Base-by-base conservation (phyloP, 148 eudicot genomes). In the Tetragonia tetragonoides region DNA sequence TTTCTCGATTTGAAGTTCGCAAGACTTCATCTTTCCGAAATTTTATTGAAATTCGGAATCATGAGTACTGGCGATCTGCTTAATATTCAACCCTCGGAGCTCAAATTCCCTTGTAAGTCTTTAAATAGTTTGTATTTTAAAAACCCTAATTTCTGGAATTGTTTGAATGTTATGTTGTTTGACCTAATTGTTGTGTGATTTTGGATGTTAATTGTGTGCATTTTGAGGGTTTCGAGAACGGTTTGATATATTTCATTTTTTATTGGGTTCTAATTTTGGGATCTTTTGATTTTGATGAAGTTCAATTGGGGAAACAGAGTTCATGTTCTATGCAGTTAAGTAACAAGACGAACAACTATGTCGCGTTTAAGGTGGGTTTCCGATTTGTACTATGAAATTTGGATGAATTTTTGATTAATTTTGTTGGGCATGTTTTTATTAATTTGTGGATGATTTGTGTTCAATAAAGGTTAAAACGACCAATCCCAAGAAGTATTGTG, bases 401-500 rank as follows among this genome's bases (percentile, higher is more conserved):
- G 47, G 16, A 41, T 68, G 14, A 16, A n/a, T 65, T 78, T 82
- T 41, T 49, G 74, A 74, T 75, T 70, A 15, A n/a, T 70, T 64
- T 38, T 28, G 8, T 70, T 21, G 38, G 24, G 18, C 54, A 62
- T 53, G n/a, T 38, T 37, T 40, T 56, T 16, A 51, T 53, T 82
- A 75, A 80, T 81, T 68, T 77, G 54, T 77, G 70, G 68, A 70
- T 82, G 20, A 11, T 65, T 64, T 77, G 72, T 77, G 4, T 64
- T 46, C 69, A 51, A 61, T 39, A 70, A 80, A 91, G 98, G 94
- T 93, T 69, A 93, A 93, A 84, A 93, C 98, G 68, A 93, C 98
- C 42, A 93, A 91, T 82, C 98, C 98, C 24, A 93, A 90, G 82
- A 91, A 85, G 86, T 93, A 93, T 73, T 91, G 90, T 64, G 98